Percentiles rank a stretch among this genome's conserved stretches.
Evolutionary conservation across 2,329 filamentous ascomycete genomes (phyloP).

Genomic region (Fusarium sp.): DNA sequence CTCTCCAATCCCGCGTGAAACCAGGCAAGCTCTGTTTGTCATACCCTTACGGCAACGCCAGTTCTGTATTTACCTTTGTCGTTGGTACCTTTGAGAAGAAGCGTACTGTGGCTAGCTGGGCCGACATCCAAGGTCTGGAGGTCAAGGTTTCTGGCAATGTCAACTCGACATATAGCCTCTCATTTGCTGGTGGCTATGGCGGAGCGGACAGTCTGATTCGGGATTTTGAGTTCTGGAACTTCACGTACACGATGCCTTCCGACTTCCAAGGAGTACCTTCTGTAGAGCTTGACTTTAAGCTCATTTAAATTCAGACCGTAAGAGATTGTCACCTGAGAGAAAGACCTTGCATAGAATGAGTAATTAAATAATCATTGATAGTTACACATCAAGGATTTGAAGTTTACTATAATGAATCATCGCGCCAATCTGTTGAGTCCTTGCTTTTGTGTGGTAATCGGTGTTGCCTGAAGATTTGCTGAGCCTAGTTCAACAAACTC

Average conservation of each 20-base stretch:
- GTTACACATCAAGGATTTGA: too few species aligned
- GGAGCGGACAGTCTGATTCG: conserved; percentile 31
- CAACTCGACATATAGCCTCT: conserved; percentile 53
- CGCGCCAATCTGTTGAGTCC: not conserved
- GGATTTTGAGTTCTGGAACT: conserved; percentile 58
- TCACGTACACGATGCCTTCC: conserved; percentile 52
- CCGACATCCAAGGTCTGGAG: conserved; percentile 57
- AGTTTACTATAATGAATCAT: too few species aligned
- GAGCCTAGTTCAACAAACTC: not conserved
- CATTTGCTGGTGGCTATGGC: conserved; percentile 44
- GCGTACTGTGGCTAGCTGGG: conserved; percentile 54
- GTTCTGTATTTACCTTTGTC: conserved; percentile 59
- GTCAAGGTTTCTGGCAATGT: conserved; percentile 57
- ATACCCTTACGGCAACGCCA: conserved; percentile 60
- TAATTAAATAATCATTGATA: too few species aligned
- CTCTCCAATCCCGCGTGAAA: conserved; percentile 17
- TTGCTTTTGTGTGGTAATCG: not conserved
- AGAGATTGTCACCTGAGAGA: too few species aligned
- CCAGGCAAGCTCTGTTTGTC: conserved; percentile 53
- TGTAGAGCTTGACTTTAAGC: not conserved
- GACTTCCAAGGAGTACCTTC: not conserved
- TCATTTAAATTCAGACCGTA: not conserved
- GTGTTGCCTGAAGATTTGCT: not conserved
- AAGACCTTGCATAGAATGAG: too few species aligned
- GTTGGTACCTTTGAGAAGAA: conserved; percentile 56